phyloP scores from a whole-genome alignment of 345 rosid genomes.

The Syzygium oleosum region DNA sequence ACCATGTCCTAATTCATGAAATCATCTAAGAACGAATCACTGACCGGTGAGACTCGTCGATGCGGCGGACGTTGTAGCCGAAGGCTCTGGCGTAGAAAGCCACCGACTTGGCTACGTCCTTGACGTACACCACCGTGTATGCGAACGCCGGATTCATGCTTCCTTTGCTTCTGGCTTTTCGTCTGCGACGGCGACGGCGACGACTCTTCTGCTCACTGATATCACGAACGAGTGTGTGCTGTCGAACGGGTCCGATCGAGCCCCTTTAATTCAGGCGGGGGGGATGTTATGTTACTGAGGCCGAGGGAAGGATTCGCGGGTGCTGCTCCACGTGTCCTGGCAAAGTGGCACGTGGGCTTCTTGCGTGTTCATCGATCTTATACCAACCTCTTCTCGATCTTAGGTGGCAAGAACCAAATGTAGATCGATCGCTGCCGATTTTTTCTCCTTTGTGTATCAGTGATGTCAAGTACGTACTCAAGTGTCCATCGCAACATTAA shows the following conservation, averaged over 20 bases:
- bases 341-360: neutral
- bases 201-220: neutral
- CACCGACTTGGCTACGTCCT: constrained; percentile 58
- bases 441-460: neutral
- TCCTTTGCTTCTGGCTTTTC: neutral
- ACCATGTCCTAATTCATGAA: neutral
- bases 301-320: neutral
- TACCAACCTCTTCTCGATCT: neutral
- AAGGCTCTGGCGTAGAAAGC: constrained; percentile 73
- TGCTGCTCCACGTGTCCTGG: neutral
- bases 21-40: neutral
- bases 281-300: neutral
- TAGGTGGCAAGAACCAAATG: neutral
- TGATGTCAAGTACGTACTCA: neutral
- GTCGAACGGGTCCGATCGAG: neutral
- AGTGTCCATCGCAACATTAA: neutral
- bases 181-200: neutral
- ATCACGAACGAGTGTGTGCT: neutral
- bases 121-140: constrained; percentile 58
- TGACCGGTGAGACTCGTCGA: constrained; percentile 64
- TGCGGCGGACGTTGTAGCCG: constrained; percentile 58
- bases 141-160: constrained; percentile 40
- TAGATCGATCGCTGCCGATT: neutral
- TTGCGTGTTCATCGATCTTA: neutral
- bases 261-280: neutral